Base-by-base conservation (phyloP, 352 stramenopile genomes). In the Pseudoperonospora humuli region DNA sequence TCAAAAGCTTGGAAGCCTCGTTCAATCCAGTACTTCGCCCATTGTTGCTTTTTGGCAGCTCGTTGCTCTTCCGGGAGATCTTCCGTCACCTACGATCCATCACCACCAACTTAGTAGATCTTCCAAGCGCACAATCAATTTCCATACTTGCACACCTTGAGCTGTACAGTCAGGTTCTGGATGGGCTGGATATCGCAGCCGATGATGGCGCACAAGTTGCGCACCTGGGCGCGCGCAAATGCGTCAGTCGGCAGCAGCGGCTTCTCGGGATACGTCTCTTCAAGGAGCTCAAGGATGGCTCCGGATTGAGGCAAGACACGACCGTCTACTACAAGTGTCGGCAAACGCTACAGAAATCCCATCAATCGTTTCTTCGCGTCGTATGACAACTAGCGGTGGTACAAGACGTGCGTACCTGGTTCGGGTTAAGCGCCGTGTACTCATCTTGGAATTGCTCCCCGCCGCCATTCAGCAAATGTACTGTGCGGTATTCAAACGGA, bases 241-340 rank as follows among this genome's bases (percentile, higher is more conserved):
- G 64, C 52, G 48, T 95, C 77, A 14, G 54, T 60, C 2, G 88
- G 89, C 39, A 97, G 60, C 37, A 97, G 50, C 19, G 69, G 57
- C 21, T 74, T 63, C 38, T 84, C 50, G 1, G 84, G 61, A 54
- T 84, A 88, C 19, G 71, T 83, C 41, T 89, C 72, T 29, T 97
- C 88, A 9, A 98, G 55, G 55, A 97, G 97, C 54, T 97, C 87
- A 50, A 98, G 71, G 44, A 97, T 97, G 9, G 88, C 85, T 24
- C 84, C 50, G 0, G 79, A 96, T 55, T 97, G 90, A 24, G 80
- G 73, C 7, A 92, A 60, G 15, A 66, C 50, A 17, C 69, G 61
- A 32, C 69, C 78, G 15, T 83, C 74, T 49, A 95, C 94, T 48
- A 93, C 76, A 9, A 98, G 64, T 24, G 84, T 68, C 6, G 93